Evolutionary conservation across 2,329 filamentous ascomycete species (phyloP).

Genomic region (Clarireedia paspali): DNA sequence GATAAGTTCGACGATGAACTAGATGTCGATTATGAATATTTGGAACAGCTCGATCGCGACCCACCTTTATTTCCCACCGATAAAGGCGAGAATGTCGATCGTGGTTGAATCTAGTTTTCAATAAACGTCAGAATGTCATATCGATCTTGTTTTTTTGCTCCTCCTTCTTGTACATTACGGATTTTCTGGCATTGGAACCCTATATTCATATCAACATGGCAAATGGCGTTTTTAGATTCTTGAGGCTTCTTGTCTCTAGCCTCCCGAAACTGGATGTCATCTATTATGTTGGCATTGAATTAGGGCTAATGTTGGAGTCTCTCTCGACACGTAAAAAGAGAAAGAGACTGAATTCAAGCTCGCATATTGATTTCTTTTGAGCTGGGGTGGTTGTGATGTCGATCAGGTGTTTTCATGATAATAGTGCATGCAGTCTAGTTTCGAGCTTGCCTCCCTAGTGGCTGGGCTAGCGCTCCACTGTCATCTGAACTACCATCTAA

Average conservation of each 20-base stretch:
- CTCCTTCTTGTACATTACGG: slow-evolving; percentile 7
- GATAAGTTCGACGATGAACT: slow-evolving; percentile 29
- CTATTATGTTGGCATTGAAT: slow-evolving; percentile 5
- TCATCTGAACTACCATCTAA: slow-evolving; percentile 4
- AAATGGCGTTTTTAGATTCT: slow-evolving; percentile 11
- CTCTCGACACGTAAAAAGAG: slow-evolving; percentile 1
- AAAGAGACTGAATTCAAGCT: slow-evolving; percentile 7
- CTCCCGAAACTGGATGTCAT: slow-evolving; percentile 7
- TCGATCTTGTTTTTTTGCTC: slow-evolving; percentile 1
- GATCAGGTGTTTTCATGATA: slow-evolving; percentile 6
- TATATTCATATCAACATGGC: slow-evolving; percentile 8
- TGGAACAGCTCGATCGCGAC: slow-evolving; percentile 31
- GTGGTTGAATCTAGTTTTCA: slow-evolving; percentile 36
- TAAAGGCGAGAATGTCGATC: slow-evolving; percentile 45
- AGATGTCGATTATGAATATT: slow-evolving; percentile 31
- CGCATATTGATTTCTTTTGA: not conserved
- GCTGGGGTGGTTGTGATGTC: slow-evolving; percentile 7
- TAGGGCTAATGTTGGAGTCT: slow-evolving; percentile 6
- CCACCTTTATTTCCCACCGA: slow-evolving; percentile 26
- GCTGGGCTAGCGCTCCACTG: not conserved
- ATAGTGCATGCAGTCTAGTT: slow-evolving; percentile 10
- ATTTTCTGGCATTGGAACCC: not conserved
- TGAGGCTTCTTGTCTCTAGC: slow-evolving; percentile 9
- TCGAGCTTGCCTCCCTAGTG: slow-evolving; percentile 11
- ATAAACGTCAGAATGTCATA: slow-evolving; percentile 2